phyloP scores from a whole-genome alignment of 768 basidiomycete genomes.

The Cyclocybe cylindracea region DNA sequence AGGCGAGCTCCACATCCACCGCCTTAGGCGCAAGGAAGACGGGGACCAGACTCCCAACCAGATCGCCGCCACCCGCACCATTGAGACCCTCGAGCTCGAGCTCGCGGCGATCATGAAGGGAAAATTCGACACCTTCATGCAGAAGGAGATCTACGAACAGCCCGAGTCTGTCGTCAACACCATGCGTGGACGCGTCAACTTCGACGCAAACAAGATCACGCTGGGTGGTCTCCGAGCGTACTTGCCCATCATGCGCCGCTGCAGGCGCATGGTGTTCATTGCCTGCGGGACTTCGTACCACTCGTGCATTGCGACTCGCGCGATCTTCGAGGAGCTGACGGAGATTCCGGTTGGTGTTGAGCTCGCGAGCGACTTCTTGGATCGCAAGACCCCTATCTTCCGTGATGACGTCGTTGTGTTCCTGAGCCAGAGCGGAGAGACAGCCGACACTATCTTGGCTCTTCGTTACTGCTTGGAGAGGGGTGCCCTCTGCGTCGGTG shows the following conservation, averaged over 20 bases:
- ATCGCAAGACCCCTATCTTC: constrained; percentile 99
- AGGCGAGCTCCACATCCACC: constrained; percentile 98
- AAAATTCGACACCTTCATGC: constrained; percentile 99
- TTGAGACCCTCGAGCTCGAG: constrained; percentile 98
- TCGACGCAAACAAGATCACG: constrained; percentile 87
- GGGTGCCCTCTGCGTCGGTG: constrained; percentile 94
- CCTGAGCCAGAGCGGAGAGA: constrained; percentile 97
- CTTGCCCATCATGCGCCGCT: constrained; percentile 92
- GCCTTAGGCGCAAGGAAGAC: constrained; percentile 87
- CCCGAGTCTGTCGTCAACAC: constrained; percentile 99
- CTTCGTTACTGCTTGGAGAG: constrained; percentile 96
- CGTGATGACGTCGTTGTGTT: constrained; percentile 97
- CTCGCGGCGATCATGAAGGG: constrained; percentile 99
- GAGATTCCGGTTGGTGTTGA: constrained; percentile 98
- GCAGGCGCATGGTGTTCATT: constrained; percentile 92
- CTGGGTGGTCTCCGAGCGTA: constrained; percentile 96
- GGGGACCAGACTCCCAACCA: constrained; percentile 60
- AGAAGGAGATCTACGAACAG: constrained; percentile 99
- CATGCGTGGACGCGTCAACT: constrained; percentile 99
- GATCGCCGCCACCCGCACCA: constrained; percentile 79
- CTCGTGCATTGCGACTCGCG: constrained; percentile 93
- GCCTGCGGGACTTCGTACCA: constrained; percentile 99
- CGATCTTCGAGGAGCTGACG: constrained; percentile 98
- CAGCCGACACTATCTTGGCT: constrained; percentile 96
- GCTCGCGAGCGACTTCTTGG: constrained; percentile 96